Conservation (phyloP, 106 monocot species). For the Dendrobium huoshanense region DNA sequence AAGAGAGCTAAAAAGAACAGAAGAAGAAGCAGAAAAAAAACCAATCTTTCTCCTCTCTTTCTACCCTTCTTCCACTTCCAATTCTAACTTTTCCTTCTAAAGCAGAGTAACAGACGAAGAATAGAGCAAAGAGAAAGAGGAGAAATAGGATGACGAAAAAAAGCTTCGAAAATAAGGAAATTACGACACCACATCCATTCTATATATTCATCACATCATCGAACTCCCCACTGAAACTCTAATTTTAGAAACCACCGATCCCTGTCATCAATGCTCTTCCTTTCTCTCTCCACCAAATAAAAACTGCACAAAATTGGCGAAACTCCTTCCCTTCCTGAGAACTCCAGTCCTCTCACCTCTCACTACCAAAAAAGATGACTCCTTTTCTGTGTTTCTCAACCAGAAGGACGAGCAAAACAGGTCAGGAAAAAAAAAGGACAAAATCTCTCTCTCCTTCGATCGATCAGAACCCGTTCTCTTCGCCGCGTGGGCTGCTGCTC, state of each 20-base stretch:
- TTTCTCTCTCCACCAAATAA: constrained; percentile 3
- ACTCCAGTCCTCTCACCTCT: constrained; percentile 4
- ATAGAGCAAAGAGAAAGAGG: background rate
- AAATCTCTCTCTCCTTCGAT: background rate
- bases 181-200: background rate
- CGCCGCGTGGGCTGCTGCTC: constrained; percentile 13
- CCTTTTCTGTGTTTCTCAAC: background rate
- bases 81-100: background rate
- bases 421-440: background rate
- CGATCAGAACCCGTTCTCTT: constrained; percentile 8
- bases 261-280: constrained; percentile 3
- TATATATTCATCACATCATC: constrained; percentile 3
- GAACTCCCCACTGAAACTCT: background rate
- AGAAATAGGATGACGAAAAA: background rate
- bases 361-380: background rate
- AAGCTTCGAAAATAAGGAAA: background rate
- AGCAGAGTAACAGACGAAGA: constrained; percentile 8
- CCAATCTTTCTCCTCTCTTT: background rate
- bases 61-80: background rate
- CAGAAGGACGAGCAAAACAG: background rate
- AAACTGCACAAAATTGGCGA: background rate
- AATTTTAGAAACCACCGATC: constrained; percentile 8
- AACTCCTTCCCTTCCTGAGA: background rate
- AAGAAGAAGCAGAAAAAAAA: background rate
- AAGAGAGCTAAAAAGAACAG: background rate